Base-by-base conservation (phyloP, 345 rosid species). In the Melastoma malabathricum region DNA sequence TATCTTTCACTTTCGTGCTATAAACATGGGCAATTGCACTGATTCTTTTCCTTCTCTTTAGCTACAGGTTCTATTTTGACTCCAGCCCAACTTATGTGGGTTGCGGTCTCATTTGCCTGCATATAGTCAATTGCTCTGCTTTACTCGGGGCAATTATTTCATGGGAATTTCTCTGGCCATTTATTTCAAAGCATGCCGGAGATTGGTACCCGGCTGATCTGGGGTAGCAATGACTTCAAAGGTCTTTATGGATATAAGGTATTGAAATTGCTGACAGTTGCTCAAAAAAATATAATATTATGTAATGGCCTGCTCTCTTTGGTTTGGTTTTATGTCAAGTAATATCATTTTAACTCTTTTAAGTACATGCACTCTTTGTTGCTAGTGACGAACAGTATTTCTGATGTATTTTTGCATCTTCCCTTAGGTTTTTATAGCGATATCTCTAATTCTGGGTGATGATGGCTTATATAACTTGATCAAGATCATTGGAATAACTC, bases 211-310 rank as follows among this genome's bases (percentile, higher is more conserved):
- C 97, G 3, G 80, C 88, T 73, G 76, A 73, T 75, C 80, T 86
- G 15, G 86, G n/a, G 55, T 15, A 65, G 80, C 74, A 81, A 76
- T 61, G 87, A 86, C 73, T 86, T 89, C 54, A 89, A 86, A 70
- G 95, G 97, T 62, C 95, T 89, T 50, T 86, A 86, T 47, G 97
- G 83, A 57, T 86, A 89, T 54, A 89, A 85, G 95, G 90, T 85
- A 73, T 15, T n/a, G 38, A 29, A 29, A 29, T 29, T 1, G 9
- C 38, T 29, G 38, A 29, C 38, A 29, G 6, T 29, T 29, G 44
- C 48, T 5, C n/a, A n/a, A n/a, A 38, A 54, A 6, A 47, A 52
- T 3, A 13, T 43, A 17, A 44, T 44, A 25, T 61, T 27, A 1
- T 43, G 44, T 46, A 29, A 29, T 29, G 6, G 5, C 38, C 5